These are phyloP conservation scores for Podaxis sp. DNA, from an alignment of 768 basidiomycete species.

Conservation along the genomic window DNA sequence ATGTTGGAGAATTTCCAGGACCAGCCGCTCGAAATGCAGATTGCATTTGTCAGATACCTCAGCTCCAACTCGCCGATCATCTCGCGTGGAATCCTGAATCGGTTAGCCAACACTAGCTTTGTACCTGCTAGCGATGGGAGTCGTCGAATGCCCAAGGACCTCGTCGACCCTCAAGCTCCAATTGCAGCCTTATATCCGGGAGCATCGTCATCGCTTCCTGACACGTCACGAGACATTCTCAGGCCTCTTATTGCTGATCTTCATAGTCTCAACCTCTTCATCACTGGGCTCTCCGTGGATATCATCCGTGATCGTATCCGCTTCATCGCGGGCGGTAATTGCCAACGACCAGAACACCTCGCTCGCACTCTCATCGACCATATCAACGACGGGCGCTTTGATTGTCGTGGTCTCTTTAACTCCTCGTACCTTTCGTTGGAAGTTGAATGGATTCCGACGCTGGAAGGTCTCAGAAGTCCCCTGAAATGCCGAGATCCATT, in stretches of 20 bases:
- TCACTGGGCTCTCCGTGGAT: slow-evolving; percentile 26
- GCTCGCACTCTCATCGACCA: slow-evolving; percentile 4
- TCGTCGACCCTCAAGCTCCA: slow-evolving; percentile 32
- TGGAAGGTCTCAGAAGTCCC: slow-evolving; percentile 29
- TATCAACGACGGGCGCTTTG: not conserved
- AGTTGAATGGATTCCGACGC: slow-evolving; percentile 39
- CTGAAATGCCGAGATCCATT: slow-evolving; percentile 28
- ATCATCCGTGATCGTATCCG: slow-evolving; percentile 37
- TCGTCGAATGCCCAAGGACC: slow-evolving; percentile 22
- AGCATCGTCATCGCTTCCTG: slow-evolving; percentile 19
- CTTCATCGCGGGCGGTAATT: slow-evolving; percentile 25
- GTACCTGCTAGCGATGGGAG: slow-evolving; percentile 24
- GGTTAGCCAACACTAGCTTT: slow-evolving; percentile 27
- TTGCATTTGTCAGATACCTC: slow-evolving; percentile 16
- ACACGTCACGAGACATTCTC: slow-evolving; percentile 1
- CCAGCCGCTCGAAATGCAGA: slow-evolving; percentile 13
- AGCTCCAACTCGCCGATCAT: slow-evolving; percentile 23
- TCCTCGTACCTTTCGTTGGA: not conserved
- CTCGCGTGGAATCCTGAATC: slow-evolving; percentile 25
- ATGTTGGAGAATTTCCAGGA: slow-evolving; percentile 8
- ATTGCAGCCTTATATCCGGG: slow-evolving; percentile 28
- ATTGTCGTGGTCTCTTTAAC: not conserved
- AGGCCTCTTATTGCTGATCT: slow-evolving; percentile 21
- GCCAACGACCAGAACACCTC: not conserved
- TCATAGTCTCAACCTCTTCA: slow-evolving; percentile 27